Base-by-base conservation (phyloP, 768 basidiomycete genomes). In the Pilatotrama ljubarskyi region DNA sequence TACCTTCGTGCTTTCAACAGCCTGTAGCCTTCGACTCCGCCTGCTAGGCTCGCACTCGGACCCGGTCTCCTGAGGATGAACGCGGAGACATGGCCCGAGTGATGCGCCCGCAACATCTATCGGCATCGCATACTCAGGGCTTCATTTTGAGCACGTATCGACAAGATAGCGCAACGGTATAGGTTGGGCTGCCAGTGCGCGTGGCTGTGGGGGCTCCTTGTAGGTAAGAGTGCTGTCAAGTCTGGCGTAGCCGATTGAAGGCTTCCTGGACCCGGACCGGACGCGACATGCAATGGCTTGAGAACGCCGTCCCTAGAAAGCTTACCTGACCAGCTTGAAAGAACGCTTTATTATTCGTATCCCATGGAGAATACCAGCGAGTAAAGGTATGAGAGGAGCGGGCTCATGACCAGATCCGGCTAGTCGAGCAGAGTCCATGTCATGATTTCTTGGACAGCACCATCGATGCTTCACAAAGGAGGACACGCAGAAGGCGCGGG, bases 51-150 rank as follows among this genome's bases (percentile, higher is more conserved):
- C 51, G 32, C 40, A 20, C 38, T 37, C 51, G 59, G 53, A 18
- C 38, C 41, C 48, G 50, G 15, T 15, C 42, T 40, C 54, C 54
- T 42, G 49, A 56, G 37, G 50, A 40, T 51, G n/a, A 42, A 29
- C 35, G 37, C 60, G 60, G 60, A 56, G 20, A 20, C 15, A 36
- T 61, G 60, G 60, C 10, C 60, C 60, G 60, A 37, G 20, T 13
- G 43, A 51, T 40, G 50, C 46, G 59, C 42, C 25, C 25, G 37
- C 14, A 10, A 43, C 50, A 15, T 10, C 47, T 56, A 55, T 52
- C 43, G 43, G 54, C 24, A 20, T 26, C 36, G 26, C 40, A 11
- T 52, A 40, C 55, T 26, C 50, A 52, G 42, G 43, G 51, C n/a
- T 32, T 24, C 24, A 13, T 5, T n/a, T 35, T 46, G 7, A 38